phyloP scores from a whole-genome alignment of 2,329 filamentous ascomycete species.

The Diaporthe caulivora region DNA sequence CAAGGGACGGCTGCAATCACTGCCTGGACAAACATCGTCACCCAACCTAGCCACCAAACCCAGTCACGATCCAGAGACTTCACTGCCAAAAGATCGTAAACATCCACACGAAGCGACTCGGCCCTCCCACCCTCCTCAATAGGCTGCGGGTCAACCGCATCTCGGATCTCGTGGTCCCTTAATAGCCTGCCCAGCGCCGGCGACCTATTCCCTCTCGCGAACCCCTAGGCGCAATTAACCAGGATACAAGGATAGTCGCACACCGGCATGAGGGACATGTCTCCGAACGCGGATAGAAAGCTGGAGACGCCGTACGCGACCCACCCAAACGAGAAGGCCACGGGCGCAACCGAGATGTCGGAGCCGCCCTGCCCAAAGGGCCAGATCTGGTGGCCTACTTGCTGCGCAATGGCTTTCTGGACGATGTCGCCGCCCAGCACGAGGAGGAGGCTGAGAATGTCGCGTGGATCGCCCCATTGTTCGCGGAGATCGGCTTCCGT shows the following conservation, averaged over 20 bases:
- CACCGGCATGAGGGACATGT: constrained; percentile 8
- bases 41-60: constrained; percentile 19
- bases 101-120: constrained; percentile 15
- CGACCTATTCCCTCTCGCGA: background rate
- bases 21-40: background rate
- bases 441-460: constrained; percentile 27
- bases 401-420: constrained; percentile 17
- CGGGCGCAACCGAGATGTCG: background rate
- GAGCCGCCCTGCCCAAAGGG: background rate
- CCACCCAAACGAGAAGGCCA: constrained; percentile 32
- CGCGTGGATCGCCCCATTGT: constrained; percentile 17
- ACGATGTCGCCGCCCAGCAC: constrained; percentile 28
- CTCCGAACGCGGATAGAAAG: constrained; percentile 8
- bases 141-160: background rate
- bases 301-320: constrained; percentile 20
- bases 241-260: background rate
- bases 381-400: constrained; percentile 4
- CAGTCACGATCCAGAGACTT: background rate
- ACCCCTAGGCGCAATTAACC: background rate
- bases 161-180: background rate
- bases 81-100: background rate
- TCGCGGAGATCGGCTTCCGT: constrained; percentile 20
- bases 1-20: background rate
- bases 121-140: background rate
- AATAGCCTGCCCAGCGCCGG: background rate